Base-by-base conservation (phyloP, 2,329 filamentous ascomycete species). In the Dendrostoma leiphaemia region DNA sequence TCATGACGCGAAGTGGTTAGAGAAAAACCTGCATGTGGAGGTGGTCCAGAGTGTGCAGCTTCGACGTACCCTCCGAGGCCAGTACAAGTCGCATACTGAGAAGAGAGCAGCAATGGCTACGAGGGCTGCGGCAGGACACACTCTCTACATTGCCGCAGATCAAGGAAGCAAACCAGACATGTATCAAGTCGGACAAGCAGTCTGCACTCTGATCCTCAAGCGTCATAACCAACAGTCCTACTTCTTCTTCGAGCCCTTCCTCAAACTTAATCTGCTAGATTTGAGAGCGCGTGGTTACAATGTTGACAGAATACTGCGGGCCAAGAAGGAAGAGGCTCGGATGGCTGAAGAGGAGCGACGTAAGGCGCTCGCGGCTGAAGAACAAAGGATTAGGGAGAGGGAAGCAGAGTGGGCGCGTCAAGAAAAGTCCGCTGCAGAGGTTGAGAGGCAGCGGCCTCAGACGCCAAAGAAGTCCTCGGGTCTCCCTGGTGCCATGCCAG, bases 201-300 rank as follows among this genome's bases (percentile, higher is more conserved):
- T 99, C 44, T 91, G 93, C 59, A 85, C 88, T 63, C 74, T 96
- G 49, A 78, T 99, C 34, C 77, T 99, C 45, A 83, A 84, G 49
- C 83, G 91, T 21, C 91, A 93, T 7, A 93, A 90, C 60, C 89
- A 96, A 64, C 89, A 95, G 65, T 91, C 93, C 2, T 91, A 90
- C 51, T 81, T 97, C 53, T 93, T 94, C 51, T 84, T 99, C 53
- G 94, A 97, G 71, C 92, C 91, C 50, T 88, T 99, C 59, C 75
- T 99, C 34, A 93, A 89, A 54, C 85, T 94, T 8, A 90, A 93
- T 62, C 78, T 99, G 23, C 82, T 89, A 44, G 86, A 92, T 48
- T 74, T 99, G 37, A 86, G 90, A 63, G 85, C 86, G 57, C 90
- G 94, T 60, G 94, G 94, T 2, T 97, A 97, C 76, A 97, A 99